Evolutionary conservation across 1,139 yeast genomes (phyloP), one percentile per base, ranked within the genome.

Genomic region (Kluyveromyces sp.): DNA sequence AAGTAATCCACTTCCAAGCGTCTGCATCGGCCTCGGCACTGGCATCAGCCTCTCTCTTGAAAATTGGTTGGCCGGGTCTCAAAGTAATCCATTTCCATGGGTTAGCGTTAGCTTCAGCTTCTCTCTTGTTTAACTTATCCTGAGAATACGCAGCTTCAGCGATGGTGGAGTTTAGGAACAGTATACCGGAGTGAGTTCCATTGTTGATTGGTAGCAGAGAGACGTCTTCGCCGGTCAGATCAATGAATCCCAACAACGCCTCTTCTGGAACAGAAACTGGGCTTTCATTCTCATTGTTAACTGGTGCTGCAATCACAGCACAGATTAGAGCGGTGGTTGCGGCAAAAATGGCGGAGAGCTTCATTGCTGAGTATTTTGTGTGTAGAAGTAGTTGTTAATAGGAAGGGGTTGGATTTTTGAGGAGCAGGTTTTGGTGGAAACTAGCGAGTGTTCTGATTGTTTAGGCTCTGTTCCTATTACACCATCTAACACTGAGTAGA

Each of bases 1-100:
- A 46, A 8, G 44, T 46, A 11, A 59, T 41, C 61, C 62, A 60
- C 35, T 55, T 56, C 61, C 62, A 57, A 13, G 63, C 58, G 13
- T 50, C 52, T 13, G 60, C 58, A 1, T 50, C 51, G 20, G 60
- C 58, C 8, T 52, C 49, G 41, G 52, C 50, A 15, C 53, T 53
- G 29, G 59, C 55, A 17, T 48, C 49, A 25, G 60, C 60, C 18
- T 53, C 57, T 50, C 60, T 54, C 47, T 54, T 55, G 43, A 42
- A 51, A 43, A 53, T 36, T 35, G 53, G 51, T 20, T 46, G 52
- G 43, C 55, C 54, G 29, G 39, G 36, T 45, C 44, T 33, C 40
- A 51, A 41, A 19, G 51, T 45, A 35, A 54, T 40, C 56, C 53
- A 41, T 39, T 42, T 45, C 51, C 49, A 43, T 22, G 38, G 32